phyloP scores from a whole-genome alignment of 2,329 filamentous ascomycete genomes.

The Pseudodiploospora longispora region DNA sequence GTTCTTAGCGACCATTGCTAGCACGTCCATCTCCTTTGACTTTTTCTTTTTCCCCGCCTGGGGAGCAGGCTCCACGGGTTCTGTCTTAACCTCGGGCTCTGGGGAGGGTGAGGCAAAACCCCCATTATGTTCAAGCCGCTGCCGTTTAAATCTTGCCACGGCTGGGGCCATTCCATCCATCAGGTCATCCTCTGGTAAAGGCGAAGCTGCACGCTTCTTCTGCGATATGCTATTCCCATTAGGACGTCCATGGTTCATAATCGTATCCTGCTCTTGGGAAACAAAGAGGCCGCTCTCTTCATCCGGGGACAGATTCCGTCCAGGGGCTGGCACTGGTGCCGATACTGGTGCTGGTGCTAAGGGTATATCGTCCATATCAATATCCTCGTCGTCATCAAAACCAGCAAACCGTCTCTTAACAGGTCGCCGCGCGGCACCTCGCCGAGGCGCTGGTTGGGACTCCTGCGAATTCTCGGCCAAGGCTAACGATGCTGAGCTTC shows the following conservation, averaged over 20 bases:
- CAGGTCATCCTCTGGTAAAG: conserved; percentile 42
- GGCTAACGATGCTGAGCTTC: conserved; percentile 6
- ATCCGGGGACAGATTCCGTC: conserved; percentile 9
- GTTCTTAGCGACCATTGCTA: conserved; percentile 54
- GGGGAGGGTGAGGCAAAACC: conserved; percentile 28
- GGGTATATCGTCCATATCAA: conserved; percentile 23
- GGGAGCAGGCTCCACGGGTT: conserved; percentile 1
- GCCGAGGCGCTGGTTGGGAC: conserved; percentile 15
- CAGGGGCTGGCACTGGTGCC: conserved; percentile 3
- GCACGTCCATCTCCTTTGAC: conserved; percentile 59
- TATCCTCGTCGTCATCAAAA: conserved; percentile 48
- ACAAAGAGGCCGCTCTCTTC: conserved; percentile 47
- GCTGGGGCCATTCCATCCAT: conserved; percentile 70
- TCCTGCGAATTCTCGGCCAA: conserved; percentile 13
- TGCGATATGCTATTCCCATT: conserved; percentile 18
- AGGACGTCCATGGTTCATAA: conserved; percentile 14
- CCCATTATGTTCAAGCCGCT: conserved; percentile 54
- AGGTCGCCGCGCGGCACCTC: conserved; percentile 26
- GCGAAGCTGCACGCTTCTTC: conserved; percentile 39
- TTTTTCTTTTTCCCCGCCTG: conserved; percentile 34
- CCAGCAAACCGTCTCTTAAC: conserved; percentile 59
- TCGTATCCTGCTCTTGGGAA: conserved; percentile 35
- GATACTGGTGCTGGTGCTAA: conserved; percentile 3
- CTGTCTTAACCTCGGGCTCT: conserved; percentile 14
- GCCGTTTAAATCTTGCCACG: conserved; percentile 70